Base-by-base conservation (phyloP, 805 yeast genomes). In the Kodamaea hsintzibuensis region DNA sequence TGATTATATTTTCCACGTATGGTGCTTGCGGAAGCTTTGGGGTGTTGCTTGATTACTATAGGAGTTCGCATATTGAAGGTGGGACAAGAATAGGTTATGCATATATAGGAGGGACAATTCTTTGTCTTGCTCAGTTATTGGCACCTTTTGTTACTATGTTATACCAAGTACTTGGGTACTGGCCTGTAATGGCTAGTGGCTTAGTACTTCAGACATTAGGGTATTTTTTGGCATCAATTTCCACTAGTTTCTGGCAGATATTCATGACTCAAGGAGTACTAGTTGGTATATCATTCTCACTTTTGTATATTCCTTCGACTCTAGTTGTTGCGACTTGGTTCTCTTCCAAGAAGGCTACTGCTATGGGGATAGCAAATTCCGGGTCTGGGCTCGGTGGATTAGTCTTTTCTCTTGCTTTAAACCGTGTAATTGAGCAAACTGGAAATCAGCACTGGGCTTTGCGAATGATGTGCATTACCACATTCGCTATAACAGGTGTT, bases 21-120 rank as follows among this genome's bases (percentile, higher is more conserved):
- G 89, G 89, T 14, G 73, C 82, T 68, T 80, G 81, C 53, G 81
- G 84, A 42, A 72, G 82, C 2, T 84, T 71, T 65, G 89, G 88
- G 25, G 82, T 82, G 5, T 85, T 81, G 60, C 79, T 83, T 51
- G 70, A 77, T 35, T 81, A 78, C 62, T 84, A 83, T 58, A 58
- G 79, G 10, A 69, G 72, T 9, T 56, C 72, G 13, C 57, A 60
- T 14, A 82, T 80, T 53, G 72, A 76, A 0, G 72, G 74, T 12
- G 80, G 80, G 2, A 62, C 71, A 33, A 69, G 82, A n/a, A 74
- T 73, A 52, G 80, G 79, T 43, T 73, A 77, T 48, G 80, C 85
- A 1, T 67, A 82, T 13, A 79, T 83, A 42, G 89, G 89, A 1
- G 77, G 79, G 8, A 49, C 73, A 22, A 72, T 71, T 17, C 73